phyloP scores from a whole-genome alignment of 1,284 basidiomycete genomes.

The Cutaneotrichosporon mucoides region DNA sequence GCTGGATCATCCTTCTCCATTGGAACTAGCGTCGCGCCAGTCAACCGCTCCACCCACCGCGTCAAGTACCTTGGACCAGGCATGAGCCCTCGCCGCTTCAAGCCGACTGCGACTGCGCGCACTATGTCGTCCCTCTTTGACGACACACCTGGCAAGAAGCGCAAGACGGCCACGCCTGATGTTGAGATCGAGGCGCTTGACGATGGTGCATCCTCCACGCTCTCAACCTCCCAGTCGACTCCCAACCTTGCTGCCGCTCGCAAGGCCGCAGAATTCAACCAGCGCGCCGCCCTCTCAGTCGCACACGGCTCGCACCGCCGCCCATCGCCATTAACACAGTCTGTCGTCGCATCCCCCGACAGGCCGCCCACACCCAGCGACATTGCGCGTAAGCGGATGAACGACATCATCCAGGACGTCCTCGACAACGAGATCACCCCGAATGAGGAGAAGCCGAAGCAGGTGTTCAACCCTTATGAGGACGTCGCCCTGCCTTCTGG shows the following conservation, averaged over 20 bases:
- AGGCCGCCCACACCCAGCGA: slow-evolving; percentile 10
- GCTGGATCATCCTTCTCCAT: slow-evolving; percentile 21
- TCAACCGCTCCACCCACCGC: background rate
- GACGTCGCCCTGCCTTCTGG: slow-evolving; percentile 8
- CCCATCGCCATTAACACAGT: slow-evolving; percentile 23
- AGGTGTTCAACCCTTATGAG: slow-evolving; percentile 44
- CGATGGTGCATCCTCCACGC: background rate
- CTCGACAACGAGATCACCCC: slow-evolving; percentile 34
- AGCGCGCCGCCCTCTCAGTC: slow-evolving; percentile 1
- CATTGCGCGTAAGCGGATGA: slow-evolving; percentile 31
- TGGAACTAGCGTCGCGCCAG: slow-evolving; percentile 4
- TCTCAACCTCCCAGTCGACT: background rate
- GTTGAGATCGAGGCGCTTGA: slow-evolving; percentile 10
- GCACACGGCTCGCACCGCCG: slow-evolving; percentile 3
- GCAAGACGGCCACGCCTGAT: slow-evolving; percentile 11
- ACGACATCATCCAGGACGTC: slow-evolving; percentile 39
- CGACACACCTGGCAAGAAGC: slow-evolving; percentile 18
- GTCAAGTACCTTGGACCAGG: slow-evolving; percentile 39
- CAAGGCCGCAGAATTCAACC: slow-evolving; percentile 12
- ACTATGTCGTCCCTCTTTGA: slow-evolving; percentile 16
- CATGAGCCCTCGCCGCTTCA: slow-evolving; percentile 30
- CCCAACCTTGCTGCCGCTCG: slow-evolving; percentile 5
- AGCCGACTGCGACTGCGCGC: slow-evolving; percentile 12
- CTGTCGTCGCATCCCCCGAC: slow-evolving; percentile 2
- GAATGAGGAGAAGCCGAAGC: slow-evolving; percentile 17